Evolutionary conservation across 164 flowering plant genomes (phyloP), one percentile per base, ranked within the genome.

Genomic region (Annona cherimola): DNA sequence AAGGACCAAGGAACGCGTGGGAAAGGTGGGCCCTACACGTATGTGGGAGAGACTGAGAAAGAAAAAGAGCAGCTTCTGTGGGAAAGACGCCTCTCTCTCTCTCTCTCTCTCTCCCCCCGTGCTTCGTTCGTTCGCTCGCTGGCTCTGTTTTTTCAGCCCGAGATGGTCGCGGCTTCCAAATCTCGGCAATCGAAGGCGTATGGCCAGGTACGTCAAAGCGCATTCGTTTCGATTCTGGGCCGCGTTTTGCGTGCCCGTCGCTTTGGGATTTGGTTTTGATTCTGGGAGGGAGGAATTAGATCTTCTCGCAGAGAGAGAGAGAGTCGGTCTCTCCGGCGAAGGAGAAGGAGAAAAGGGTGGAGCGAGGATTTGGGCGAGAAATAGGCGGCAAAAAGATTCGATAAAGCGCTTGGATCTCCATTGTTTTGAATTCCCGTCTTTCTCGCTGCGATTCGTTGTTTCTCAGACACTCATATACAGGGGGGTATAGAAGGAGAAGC

Each of bases 291-390:
- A 7, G 35, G 19, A 19, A 60, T 26, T 26, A 26, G 35, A 26
- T 26, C 35, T 26, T 26, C 35, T 26, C 35, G 35, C 35, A 61
- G 35, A n/a, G 63, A 61, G 67, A 20, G 60, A 61, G 16, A 62
- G 68, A 63, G 68, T 54, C 74, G 74, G 74, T 69, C 71, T 9
- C 63, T 54, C 44, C 20, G 66, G 75, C 57, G 77, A 61, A 40
- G 62, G 8, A 78, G 77, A 78, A 64, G 67, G 67, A 69, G 66
- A 41, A 74, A 71, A 75, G 81, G 81, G 84, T 79, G 76, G 85
- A 81, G 85, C 87, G 81, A 82, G 79, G 76, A 81, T 80, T 74
- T 82, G 84, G 86, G 79, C 84, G 78, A 86, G 8, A 79, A 75
- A 73, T 20, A 79, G 62, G 70, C 50, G 43, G 40, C 50, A 69